A percentile compares a stretch with the other conserved stretches of the same genome.
Evolutionary conservation across 495 filamentous ascomycete species (phyloP).

Genomic region (Bathelium albidoporum): DNA sequence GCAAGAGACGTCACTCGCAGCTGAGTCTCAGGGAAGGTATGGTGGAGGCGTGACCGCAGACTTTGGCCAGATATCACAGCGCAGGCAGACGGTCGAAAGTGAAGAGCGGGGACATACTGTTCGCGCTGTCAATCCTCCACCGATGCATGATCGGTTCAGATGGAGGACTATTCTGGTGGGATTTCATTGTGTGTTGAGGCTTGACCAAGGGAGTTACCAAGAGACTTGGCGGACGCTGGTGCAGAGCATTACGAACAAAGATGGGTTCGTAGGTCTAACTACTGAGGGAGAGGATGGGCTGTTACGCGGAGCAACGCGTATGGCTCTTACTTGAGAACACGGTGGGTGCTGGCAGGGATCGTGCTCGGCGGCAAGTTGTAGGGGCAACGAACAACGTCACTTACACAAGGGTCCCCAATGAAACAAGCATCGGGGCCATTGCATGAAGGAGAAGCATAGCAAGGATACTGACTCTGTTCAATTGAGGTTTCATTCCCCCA

Average conservation of each 20-base stretch:
- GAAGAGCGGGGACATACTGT: not conserved
- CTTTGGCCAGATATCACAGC: not conserved
- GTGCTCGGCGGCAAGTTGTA: not conserved
- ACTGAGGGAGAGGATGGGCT: not conserved
- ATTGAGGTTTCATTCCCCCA: not conserved
- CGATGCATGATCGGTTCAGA: not conserved
- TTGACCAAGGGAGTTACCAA: not conserved
- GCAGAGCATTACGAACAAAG: conserved; percentile 1
- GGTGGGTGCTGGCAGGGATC: not conserved
- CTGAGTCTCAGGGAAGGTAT: not conserved
- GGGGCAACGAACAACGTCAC: conserved; percentile 1
- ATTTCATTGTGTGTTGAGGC: not conserved
- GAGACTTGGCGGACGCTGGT: not conserved
- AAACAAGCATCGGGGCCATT: too few species aligned
- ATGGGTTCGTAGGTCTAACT: not conserved
- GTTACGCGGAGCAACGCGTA: conserved; percentile 2
- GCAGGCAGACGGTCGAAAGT: not conserved
- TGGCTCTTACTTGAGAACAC: conserved; percentile 2
- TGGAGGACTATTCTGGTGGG: not conserved
- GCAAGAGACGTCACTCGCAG: not conserved
- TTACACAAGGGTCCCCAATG: too few species aligned
- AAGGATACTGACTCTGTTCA: not conserved
- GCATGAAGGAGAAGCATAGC: not conserved
- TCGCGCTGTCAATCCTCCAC: not conserved
- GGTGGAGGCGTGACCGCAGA: not conserved